A percentile compares a stretch with the other conserved stretches of the same genome.
Evolutionary conservation across 176 grass and related monocot species (phyloP).

Genomic region (Phyllostachys edulis): DNA sequence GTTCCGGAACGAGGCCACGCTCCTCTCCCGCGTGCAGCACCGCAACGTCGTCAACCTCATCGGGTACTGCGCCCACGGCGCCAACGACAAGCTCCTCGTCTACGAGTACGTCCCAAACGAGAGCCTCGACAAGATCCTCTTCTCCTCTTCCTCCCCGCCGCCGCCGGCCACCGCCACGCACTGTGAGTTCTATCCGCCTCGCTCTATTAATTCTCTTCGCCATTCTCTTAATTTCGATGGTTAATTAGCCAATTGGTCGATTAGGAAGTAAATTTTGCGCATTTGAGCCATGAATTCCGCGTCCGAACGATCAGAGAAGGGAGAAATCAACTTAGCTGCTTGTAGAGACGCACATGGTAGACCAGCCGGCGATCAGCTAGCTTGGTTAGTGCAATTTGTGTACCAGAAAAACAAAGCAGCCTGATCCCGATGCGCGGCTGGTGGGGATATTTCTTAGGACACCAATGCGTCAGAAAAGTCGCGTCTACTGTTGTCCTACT

Average conservation of each 20-base stretch:
- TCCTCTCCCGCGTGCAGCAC: conserved; percentile 86
- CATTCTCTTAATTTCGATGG: neutral
- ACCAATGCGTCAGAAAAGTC: neutral
- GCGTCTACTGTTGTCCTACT: neutral
- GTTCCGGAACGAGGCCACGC: conserved; percentile 86
- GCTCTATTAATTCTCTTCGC: neutral
- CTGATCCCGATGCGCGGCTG: neutral
- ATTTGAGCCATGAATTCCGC: neutral
- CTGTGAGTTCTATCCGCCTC: conserved; percentile 4
- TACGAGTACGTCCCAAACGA: conserved; percentile 96
- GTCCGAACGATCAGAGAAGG: neutral
- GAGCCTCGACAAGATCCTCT: conserved; percentile 98
- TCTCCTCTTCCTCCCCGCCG: conserved; percentile 9
- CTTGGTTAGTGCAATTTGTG: neutral
- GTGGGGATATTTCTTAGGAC: conserved; percentile 14
- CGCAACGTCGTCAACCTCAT: conserved; percentile 90
- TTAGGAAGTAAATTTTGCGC: neutral
- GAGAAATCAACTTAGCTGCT: neutral
- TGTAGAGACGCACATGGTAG: neutral
- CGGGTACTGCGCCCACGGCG: conserved; percentile 72
- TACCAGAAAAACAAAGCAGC: neutral
- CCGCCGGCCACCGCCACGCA: neutral
- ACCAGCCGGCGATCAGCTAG: neutral
- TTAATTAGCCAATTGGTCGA: neutral
- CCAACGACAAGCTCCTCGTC: conserved; percentile 75